Evolutionary conservation across 805 yeast species (phyloP).

Genomic region (Maudiozyma serrabonitensis): DNA sequence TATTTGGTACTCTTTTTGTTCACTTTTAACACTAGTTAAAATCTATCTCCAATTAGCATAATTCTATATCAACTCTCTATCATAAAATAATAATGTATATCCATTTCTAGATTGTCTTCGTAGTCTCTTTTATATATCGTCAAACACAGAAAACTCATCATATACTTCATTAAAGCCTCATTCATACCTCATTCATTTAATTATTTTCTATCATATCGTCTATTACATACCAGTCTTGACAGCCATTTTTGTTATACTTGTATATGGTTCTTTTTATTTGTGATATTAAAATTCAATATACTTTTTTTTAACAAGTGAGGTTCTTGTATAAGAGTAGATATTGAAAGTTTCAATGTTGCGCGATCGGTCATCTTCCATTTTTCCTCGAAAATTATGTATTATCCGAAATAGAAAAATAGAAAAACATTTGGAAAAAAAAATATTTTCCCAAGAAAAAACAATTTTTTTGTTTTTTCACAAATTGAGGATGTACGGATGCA

Average conservation of each 20-base stretch:
- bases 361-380: background rate
- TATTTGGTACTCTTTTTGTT: too few species aligned
- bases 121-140: too few species aligned
- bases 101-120: too few species aligned
- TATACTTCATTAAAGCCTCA: background rate
- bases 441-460: background rate
- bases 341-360: background rate
- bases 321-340: background rate
- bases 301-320: background rate
- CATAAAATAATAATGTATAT: too few species aligned
- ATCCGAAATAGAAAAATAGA: background rate
- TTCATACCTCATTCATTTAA: background rate
- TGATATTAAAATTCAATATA: background rate
- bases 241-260: slow-evolving; percentile 32
- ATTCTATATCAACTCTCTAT: too few species aligned
- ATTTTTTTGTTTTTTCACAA: too few species aligned
- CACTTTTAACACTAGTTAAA: too few species aligned
- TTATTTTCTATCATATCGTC: background rate
- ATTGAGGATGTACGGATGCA: background rate
- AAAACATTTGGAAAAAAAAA: background rate
- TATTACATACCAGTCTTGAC: slow-evolving; percentile 39
- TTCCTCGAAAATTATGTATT: background rate
- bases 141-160: too few species aligned
- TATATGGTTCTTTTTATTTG: background rate
- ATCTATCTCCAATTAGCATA: too few species aligned